These are phyloP conservation scores for Lichtheimia hyalospora DNA, from an alignment of 371 early-diverging fungal genomes.

Conservation along the genomic window DNA sequence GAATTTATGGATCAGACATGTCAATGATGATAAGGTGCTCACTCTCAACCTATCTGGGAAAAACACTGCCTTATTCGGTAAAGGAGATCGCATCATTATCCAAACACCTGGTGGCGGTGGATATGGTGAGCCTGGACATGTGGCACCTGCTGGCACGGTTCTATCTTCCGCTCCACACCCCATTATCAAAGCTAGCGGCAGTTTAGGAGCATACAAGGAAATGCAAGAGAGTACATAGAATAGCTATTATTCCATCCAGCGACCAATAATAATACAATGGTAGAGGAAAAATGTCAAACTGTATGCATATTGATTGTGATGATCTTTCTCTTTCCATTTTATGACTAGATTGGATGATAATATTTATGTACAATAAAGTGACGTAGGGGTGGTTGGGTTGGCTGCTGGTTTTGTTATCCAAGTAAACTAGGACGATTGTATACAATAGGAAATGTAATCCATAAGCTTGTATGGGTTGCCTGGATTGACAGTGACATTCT, in stretches of 20 bases:
- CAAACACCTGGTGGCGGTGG: constrained; percentile 96
- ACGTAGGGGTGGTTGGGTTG: not conserved
- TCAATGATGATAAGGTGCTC: constrained; percentile 30
- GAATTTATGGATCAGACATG: constrained; percentile 77
- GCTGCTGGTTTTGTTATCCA: not conserved
- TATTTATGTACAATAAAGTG: not conserved
- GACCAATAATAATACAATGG: not conserved
- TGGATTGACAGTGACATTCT: constrained; percentile 26
- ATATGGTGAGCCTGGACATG: constrained; percentile 30
- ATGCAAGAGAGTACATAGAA: constrained; percentile 30
- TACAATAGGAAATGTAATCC: constrained; percentile 4
- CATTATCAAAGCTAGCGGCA: constrained; percentile 23
- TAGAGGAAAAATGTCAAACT: constrained; percentile 1
- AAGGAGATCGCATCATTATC: constrained; percentile 81
- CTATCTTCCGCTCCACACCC: not conserved
- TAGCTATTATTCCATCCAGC: not conserved
- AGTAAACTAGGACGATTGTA: not conserved
- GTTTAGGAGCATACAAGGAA: constrained; percentile 22
- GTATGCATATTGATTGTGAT: not conserved
- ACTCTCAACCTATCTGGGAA: constrained; percentile 84
- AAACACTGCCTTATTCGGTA: constrained; percentile 73
- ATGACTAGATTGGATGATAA: not conserved
- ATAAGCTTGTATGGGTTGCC: constrained; percentile 20
- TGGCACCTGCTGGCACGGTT: not conserved
- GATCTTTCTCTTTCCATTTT: not conserved